These are phyloP conservation scores for Entonaema liquescens DNA, from an alignment of 495 filamentous ascomycete species.

Conservation along the genomic window DNA sequence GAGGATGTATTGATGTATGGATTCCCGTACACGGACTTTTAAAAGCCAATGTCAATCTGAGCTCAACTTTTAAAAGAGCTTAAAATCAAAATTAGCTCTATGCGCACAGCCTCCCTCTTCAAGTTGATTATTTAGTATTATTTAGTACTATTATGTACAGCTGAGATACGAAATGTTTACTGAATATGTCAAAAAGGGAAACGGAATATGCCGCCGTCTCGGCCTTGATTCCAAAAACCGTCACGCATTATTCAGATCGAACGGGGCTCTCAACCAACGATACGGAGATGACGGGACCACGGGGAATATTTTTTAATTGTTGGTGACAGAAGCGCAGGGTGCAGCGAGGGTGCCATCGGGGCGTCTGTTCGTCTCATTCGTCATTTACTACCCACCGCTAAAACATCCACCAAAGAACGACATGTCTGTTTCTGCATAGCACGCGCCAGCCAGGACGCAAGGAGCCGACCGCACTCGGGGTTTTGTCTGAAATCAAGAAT, in stretches of 20 bases:
- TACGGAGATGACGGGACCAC: constrained; percentile 2
- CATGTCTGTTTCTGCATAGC: constrained; percentile 26
- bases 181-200: not conserved
- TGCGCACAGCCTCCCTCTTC: constrained; percentile 17
- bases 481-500: constrained; percentile 26
- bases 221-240: constrained; percentile 16
- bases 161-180: not conserved
- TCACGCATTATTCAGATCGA: constrained; percentile 18
- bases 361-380: constrained; percentile 26
- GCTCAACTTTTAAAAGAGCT: constrained; percentile 2
- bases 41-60: not conserved
- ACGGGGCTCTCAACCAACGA: constrained; percentile 2
- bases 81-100: constrained; percentile 17
- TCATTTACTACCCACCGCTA: constrained; percentile 16
- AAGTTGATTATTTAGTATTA: not conserved
- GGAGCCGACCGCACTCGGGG: constrained; percentile 19
- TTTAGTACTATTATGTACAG: not conserved
- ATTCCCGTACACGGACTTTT: not conserved
- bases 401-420: constrained; percentile 12
- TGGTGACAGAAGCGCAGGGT: constrained; percentile 14
- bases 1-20: too few relatives aligned
- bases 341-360: constrained; percentile 24
- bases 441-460: constrained; percentile 36
- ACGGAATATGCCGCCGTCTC: constrained; percentile 20
- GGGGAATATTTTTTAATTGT: constrained; percentile 14